Evolutionary conservation across 2,329 filamentous ascomycete species (phyloP).

Genomic region (Cladosporium sp.): DNA sequence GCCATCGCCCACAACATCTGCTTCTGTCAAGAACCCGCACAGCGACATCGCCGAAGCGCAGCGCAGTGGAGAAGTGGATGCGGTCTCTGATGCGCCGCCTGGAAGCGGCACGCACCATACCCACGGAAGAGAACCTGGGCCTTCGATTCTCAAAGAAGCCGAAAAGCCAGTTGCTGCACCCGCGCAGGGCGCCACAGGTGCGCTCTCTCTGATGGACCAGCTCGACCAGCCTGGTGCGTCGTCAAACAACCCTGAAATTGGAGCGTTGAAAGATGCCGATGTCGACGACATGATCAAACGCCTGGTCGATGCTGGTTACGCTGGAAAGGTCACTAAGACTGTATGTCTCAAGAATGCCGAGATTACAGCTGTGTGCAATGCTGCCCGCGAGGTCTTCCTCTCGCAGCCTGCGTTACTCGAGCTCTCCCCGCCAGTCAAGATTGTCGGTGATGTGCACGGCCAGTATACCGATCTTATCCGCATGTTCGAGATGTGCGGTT

Average conservation of each 20-base stretch:
- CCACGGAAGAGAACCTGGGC: conserved; percentile 66
- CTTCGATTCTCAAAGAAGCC: conserved; percentile 84
- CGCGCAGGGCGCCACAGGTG: conserved; percentile 32
- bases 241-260: conserved; percentile 72
- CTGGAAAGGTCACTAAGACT: conserved; percentile 95
- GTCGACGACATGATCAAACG: conserved; percentile 97
- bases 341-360: conserved; percentile 97
- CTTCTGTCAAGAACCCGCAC: conserved; percentile 64
- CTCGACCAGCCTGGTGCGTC: conserved; percentile 33
- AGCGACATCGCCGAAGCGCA: conserved; percentile 80
- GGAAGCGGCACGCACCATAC: conserved; percentile 55
- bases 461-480: conserved; percentile 95
- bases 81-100: conserved; percentile 88
- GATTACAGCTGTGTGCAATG: conserved; percentile 88
- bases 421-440: conserved; percentile 92
- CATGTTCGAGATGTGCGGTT: conserved; percentile 98
- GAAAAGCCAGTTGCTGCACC: conserved; percentile 40
- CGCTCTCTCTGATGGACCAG: conserved; percentile 27
- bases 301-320: conserved; percentile 89
- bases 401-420: conserved; percentile 91
- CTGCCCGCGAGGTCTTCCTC: conserved; percentile 83
- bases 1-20: conserved; percentile 83
- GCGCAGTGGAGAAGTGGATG: conserved; percentile 85
- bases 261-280: conserved; percentile 87
- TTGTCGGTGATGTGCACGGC: conserved; percentile 94